phyloP scores from a whole-genome alignment of 2,329 filamentous ascomycete genomes.

The Cercospora sesami region DNA sequence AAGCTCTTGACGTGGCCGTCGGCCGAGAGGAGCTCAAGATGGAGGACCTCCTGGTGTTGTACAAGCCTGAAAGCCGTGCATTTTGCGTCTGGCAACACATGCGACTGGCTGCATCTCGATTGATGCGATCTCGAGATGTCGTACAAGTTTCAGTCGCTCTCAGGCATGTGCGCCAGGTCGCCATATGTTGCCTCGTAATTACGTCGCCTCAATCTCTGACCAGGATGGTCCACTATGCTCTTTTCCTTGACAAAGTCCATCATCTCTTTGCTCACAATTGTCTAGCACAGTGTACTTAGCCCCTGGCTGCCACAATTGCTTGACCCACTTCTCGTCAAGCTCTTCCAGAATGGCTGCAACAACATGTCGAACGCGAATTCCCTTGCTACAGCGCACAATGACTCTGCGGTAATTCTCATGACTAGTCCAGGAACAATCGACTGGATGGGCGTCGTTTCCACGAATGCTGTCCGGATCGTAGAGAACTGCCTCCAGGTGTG shows the following conservation, averaged over 20 bases:
- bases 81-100: neutral
- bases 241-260: neutral
- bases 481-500: neutral
- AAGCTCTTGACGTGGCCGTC: conserved; percentile 2
- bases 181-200: neutral
- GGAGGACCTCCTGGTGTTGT: neutral
- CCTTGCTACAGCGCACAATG: neutral
- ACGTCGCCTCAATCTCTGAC: neutral
- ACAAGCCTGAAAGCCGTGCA: neutral
- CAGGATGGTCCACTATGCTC: neutral
- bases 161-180: neutral
- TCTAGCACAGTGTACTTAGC: neutral
- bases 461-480: neutral
- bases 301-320: neutral
- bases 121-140: neutral
- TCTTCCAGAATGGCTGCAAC: neutral
- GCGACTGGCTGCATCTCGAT: too few species aligned
- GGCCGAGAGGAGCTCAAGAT: neutral
- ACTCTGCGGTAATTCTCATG: neutral
- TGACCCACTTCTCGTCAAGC: neutral
- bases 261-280: neutral
- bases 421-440: neutral
- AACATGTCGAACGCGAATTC: neutral
- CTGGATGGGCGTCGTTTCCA: neutral
- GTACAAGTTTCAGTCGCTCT: neutral